Evolutionary conservation across 2,329 filamentous ascomycete species (phyloP).

Genomic region (Colletotrichum trifolii): DNA sequence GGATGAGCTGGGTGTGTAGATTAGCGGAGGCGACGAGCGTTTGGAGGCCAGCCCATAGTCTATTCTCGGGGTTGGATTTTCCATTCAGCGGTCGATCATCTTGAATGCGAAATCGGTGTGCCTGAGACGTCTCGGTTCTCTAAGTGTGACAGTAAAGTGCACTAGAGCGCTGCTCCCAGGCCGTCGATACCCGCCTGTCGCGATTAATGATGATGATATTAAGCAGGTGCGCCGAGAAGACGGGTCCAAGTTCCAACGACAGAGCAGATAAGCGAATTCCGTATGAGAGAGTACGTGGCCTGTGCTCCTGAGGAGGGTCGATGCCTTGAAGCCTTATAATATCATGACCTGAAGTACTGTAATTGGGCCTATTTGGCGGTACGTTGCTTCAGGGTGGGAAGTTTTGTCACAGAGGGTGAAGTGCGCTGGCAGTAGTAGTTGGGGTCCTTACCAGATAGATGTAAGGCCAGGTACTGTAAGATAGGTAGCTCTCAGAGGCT

Average conservation of each 20-base stretch:
- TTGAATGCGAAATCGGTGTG: conserved; percentile 1
- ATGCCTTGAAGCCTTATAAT: conserved; percentile 28
- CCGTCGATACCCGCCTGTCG: too few species aligned
- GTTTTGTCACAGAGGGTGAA: too few species aligned
- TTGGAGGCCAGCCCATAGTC: conserved; percentile 19
- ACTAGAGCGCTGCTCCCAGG: too few species aligned
- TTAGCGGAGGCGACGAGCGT: conserved; percentile 4
- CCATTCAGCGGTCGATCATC: conserved; percentile 2
- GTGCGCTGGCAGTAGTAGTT: too few species aligned
- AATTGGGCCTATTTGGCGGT: conserved; percentile 17
- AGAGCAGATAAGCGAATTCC: conserved; percentile 15
- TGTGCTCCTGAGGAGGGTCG: conserved; percentile 28
- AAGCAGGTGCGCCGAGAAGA: too few species aligned
- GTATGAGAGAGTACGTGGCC: conserved; percentile 18
- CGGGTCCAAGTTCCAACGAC: not conserved
- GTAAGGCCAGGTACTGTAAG: too few species aligned
- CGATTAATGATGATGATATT: too few species aligned
- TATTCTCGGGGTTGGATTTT: conserved; percentile 26
- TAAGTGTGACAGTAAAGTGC: too few species aligned
- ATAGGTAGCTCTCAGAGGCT: not conserved
- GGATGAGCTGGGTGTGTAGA: conserved; percentile 12
- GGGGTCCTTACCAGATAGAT: too few species aligned
- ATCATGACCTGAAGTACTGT: not conserved
- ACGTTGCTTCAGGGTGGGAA: too few species aligned
- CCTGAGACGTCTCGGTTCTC: too few species aligned